Conservation (phyloP, 1,284 basidiomycete genomes). For the Naganishia sp. region DNA sequence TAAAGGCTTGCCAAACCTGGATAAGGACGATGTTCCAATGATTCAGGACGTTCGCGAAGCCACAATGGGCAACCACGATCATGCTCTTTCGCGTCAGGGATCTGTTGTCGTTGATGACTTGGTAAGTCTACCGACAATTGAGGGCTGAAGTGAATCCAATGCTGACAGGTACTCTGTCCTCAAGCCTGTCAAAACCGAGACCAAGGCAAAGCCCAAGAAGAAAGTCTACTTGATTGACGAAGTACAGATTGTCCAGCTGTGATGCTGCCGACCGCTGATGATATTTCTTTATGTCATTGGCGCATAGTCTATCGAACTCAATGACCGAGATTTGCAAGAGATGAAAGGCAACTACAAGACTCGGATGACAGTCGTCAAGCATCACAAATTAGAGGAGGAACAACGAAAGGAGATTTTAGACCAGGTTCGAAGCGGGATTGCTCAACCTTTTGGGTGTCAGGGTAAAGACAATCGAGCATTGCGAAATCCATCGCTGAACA, state of each 20-base stretch:
- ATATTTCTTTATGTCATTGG: not conserved
- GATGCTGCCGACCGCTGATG: no score
- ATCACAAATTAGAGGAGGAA: conserved; percentile 7
- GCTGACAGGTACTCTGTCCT: no score
- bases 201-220: not conserved
- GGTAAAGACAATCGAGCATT: not conserved
- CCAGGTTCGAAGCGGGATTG: conserved; percentile 9
- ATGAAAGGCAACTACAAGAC: conserved; percentile 26
- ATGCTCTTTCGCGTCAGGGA: no score
- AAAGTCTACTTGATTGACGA: conserved; percentile 8
- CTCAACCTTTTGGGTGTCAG: conserved; percentile 9
- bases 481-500: not conserved
- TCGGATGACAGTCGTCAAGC: conserved; percentile 7
- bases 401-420: conserved; percentile 8
- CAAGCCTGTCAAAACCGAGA: not conserved
- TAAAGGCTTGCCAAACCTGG: no score
- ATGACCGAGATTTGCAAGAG: conserved; percentile 6
- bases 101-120: no score
- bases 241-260: not conserved
- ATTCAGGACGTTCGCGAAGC: no score
- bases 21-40: no score
- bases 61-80: no score
- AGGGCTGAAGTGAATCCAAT: no score
- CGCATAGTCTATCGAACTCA: conserved; percentile 15
- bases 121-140: no score